A percentile compares a stretch with the other conserved stretches of the same genome.
Evolutionary conservation across 2,329 filamentous ascomycete species (phyloP).

Genomic region (Trichoderma sp.): DNA sequence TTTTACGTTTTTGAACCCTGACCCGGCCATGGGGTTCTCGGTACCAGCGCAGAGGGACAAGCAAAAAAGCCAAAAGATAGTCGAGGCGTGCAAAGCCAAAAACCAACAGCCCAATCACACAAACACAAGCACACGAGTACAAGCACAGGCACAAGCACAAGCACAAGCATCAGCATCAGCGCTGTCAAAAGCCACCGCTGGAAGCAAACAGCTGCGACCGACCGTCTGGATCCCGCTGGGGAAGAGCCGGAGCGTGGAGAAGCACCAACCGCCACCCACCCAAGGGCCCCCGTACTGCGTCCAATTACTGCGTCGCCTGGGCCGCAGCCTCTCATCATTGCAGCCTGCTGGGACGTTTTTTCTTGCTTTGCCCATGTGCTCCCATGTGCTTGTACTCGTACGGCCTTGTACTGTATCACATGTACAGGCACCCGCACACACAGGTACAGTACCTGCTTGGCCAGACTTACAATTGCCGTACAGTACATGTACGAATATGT

Average conservation of each 20-base stretch:
- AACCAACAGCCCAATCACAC: background rate
- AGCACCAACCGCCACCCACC: background rate
- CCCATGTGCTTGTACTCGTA: background rate
- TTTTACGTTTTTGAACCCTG: background rate
- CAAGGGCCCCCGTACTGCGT: background rate
- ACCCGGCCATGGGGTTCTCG: background rate
- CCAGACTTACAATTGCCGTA: background rate
- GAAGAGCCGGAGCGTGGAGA: background rate
- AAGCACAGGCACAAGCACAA: background rate
- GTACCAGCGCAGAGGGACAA: background rate
- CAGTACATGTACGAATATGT: background rate
- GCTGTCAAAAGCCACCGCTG: background rate
- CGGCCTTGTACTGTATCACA: background rate
- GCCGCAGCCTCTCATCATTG: conserved; percentile 11
- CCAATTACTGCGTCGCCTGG: background rate
- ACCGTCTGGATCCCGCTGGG: conserved; percentile 9
- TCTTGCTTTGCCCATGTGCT: background rate
- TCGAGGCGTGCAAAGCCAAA: background rate
- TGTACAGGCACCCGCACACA: background rate
- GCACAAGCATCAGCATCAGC: background rate
- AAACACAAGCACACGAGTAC: background rate
- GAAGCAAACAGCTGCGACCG: conserved; percentile 7
- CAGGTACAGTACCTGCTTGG: background rate
- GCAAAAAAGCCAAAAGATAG: background rate
- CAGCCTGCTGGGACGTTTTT: background rate